These are phyloP conservation scores for Globisporangium radiosum DNA, from an alignment of 352 stramenopile species.

Conservation along the genomic window DNA sequence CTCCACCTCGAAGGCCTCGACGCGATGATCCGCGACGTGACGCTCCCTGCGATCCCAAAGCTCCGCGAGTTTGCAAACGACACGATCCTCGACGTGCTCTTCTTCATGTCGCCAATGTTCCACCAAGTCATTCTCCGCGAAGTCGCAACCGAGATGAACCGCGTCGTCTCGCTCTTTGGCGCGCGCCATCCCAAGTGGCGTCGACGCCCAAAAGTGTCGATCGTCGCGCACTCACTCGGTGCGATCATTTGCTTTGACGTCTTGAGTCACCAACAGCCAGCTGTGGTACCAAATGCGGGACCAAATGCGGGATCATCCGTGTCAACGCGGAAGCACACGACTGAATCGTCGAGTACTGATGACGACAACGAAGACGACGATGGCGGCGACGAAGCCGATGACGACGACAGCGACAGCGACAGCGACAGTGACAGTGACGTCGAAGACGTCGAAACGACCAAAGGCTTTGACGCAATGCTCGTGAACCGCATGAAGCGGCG, in stretches of 20 bases:
- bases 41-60: slow-evolving; percentile 84
- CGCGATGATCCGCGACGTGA: slow-evolving; percentile 65
- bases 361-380: slow-evolving; percentile 15
- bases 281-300: not conserved
- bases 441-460: slow-evolving; percentile 24
- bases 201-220: slow-evolving; percentile 72
- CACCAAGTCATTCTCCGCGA: slow-evolving; percentile 90
- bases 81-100: slow-evolving; percentile 88
- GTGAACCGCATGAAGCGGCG: slow-evolving; percentile 22
- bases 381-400: slow-evolving; percentile 9
- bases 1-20: slow-evolving; percentile 74
- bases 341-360: slow-evolving; percentile 10
- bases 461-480: slow-evolving; percentile 30
- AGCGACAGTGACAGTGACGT: slow-evolving; percentile 30
- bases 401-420: slow-evolving; percentile 25
- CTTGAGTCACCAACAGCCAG: slow-evolving; percentile 58
- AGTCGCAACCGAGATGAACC: slow-evolving; percentile 90
- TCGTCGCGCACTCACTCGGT: slow-evolving; percentile 84
- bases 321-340: not conserved
- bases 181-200: slow-evolving; percentile 49
- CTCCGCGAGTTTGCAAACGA: slow-evolving; percentile 91
- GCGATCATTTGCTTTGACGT: slow-evolving; percentile 93
- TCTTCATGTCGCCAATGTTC: slow-evolving; percentile 91
- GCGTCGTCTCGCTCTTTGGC: slow-evolving; percentile 75
- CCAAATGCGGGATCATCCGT: not conserved